Evolutionary conservation across 331 rosid species (phyloP), one percentile per base, ranked within the genome.

Genomic region (Quercus lobata): DNA sequence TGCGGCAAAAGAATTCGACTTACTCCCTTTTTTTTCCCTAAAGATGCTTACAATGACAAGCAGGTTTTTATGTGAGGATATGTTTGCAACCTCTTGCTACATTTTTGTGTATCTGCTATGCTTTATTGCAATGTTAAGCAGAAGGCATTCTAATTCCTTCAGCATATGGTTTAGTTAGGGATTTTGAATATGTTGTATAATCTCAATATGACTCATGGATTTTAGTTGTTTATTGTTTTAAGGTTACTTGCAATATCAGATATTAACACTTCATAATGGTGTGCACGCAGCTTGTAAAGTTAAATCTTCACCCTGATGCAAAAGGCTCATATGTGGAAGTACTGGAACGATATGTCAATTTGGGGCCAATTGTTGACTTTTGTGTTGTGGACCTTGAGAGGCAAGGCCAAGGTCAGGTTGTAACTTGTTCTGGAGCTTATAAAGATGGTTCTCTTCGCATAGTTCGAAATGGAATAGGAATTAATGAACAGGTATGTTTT

Each of bases 321-420:
- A 96, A 93, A 92, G 99, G 99, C 78, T 96, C 97, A 8, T 90
- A 88, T 77, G 99, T 96, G 55, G 97, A 96, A 80, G 95, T 92
- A 62, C 74, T 91, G 89, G 99, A 96, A 85, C 87, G 97, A 84
- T 96, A 90, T 72, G 97, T 93, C 75, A 96, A 96, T 80, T 92
- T 96, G 91, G 99, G 98, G 81, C 99, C 99, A 17, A 96, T 96
- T 66, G 97, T 88, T 80, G 99, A 96, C 88, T 91, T 96, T 78
- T 96, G 98, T 82, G 98, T 96, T 75, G 98, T 96, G 77, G 99
- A 96, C 88, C 97, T 92, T 76, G 99, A 96, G 80, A 91, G 99
- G 88, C 99, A 96, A 92, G 99, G 99, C 62, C 99, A 96, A 84
- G 99, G 97, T 61, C 99, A 96, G 92, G 99, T 96, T 77, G 99